Base-by-base conservation (phyloP, 2,329 filamentous ascomycete genomes). In the Rhynchosporium agropyri region DNA sequence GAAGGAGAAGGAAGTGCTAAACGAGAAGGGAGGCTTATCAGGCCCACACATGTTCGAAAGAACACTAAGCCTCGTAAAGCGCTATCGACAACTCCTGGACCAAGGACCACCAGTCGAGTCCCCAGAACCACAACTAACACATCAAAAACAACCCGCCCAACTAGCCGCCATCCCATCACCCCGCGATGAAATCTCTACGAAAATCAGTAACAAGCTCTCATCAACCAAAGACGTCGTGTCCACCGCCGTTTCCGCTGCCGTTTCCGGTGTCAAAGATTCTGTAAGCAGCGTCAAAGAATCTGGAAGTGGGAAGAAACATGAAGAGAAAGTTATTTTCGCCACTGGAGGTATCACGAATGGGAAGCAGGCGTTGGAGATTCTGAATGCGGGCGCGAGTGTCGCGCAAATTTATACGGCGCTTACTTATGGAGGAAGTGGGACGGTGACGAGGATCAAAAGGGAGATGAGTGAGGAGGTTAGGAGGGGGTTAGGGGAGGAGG, bases 291-390 rank as follows among this genome's bases (percentile, higher is more conserved):
- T 60, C 31, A 56, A 59, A 26, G 33, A 55, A 1, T 26, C 46
- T 10, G 7, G 49, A 2, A 33, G 20, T 15, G 40, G 54, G 3
- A 26, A n/a, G 10, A 38, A n/a, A 15, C 55, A 65, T n/a, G 68
- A 71, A 36, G 68, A 66, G 54, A 97, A 97, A 78, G 88, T 92
- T 58, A 89, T 99, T 65, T 98, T 98, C 74, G 94, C 94, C 0
- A 95, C 92, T 0, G 95, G 95, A 0, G 95, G 95, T 20, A 94
- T 99, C 73, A 95, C 90, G 1, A 94, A 89, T 68, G 95, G 95
- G 4, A 83, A 89, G 67, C 89, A 98, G 77, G 96, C 92, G 8
- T 79, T 91, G 13, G 83, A 90, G 77, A 85, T 94, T 6, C 81
- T 98, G 55, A 90, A 96, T 69, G 92, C 93, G 0, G 95, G 95